These are phyloP conservation scores for Chlamydomonas reinhardtii DNA, from an alignment of 163 green algal species.

Conservation along the genomic window DNA sequence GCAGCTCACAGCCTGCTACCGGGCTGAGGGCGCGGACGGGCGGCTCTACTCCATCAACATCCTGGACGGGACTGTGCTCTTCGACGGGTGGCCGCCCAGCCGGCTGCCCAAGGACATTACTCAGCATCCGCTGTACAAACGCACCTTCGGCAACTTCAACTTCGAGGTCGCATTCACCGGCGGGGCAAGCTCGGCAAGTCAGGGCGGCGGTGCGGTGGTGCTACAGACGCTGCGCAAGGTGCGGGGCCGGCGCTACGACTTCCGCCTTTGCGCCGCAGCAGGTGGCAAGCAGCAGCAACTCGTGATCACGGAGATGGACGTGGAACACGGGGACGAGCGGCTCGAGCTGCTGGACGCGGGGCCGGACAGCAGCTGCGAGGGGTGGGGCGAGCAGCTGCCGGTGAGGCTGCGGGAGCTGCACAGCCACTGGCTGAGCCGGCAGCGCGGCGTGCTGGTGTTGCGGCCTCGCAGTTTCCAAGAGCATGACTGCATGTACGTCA, in stretches of 20 bases:
- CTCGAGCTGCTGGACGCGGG: constrained; percentile 71
- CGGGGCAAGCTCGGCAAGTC: constrained; percentile 34
- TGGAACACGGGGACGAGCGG: neutral
- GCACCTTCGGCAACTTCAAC: constrained; percentile 59
- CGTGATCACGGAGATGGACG: constrained; percentile 39
- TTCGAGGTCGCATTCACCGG: constrained; percentile 47
- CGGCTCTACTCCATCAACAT: constrained; percentile 71
- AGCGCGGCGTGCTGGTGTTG: constrained; percentile 55
- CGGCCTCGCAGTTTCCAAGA: constrained; percentile 53
- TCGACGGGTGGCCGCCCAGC: constrained; percentile 61
- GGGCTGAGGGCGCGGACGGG: constrained; percentile 51
- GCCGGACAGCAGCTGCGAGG: constrained; percentile 9
- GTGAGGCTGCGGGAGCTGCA: constrained; percentile 60
- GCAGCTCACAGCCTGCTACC: constrained; percentile 39
- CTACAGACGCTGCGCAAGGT: constrained; percentile 33
- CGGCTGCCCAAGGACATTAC: constrained; percentile 60
- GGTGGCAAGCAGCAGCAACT: constrained; percentile 21
- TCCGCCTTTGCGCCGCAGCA: constrained; percentile 26
- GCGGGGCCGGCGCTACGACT: constrained; percentile 51
- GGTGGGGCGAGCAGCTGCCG: constrained; percentile 66
- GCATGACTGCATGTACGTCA: constrained; percentile 53
- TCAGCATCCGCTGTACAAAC: constrained; percentile 61
- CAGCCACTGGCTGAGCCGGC: constrained; percentile 73
- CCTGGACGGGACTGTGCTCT: constrained; percentile 67
- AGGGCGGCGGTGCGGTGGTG: too few relatives aligned